Evolutionary conservation across 2,329 filamentous ascomycete species (phyloP).

Genomic region (Epichloe aotearoae): DNA sequence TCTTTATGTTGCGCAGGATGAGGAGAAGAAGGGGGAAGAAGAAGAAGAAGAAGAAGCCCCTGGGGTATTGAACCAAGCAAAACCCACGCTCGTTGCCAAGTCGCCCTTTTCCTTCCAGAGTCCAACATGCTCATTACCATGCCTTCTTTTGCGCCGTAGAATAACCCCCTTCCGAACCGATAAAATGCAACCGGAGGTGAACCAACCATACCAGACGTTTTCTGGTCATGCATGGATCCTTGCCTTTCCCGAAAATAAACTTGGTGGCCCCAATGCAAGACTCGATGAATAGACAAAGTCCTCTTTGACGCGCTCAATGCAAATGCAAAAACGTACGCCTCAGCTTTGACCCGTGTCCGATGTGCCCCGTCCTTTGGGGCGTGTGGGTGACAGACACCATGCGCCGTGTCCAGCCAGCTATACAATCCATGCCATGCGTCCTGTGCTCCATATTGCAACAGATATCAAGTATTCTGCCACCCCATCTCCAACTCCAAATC

Average conservation of each 20-base stretch:
- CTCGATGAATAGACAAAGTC: slow-evolving; percentile 4
- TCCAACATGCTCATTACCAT: slow-evolving; percentile 4
- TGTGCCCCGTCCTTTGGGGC: slow-evolving; percentile 1
- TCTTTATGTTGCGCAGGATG: neutral
- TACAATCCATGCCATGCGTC: slow-evolving; percentile 5
- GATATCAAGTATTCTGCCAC: slow-evolving; percentile 2
- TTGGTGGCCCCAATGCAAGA: slow-evolving; percentile 4
- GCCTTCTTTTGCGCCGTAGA: slow-evolving; percentile 2
- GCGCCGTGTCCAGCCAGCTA: slow-evolving; percentile 1
- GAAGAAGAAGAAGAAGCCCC: neutral
- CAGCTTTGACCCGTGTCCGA: neutral
- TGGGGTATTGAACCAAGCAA: neutral
- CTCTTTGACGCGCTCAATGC: slow-evolving; percentile 3
- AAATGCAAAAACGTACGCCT: slow-evolving; percentile 3
- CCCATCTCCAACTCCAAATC: slow-evolving; percentile 4
- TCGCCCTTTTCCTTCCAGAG: neutral
- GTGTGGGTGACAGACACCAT: slow-evolving; percentile 3
- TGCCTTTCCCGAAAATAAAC: neutral
- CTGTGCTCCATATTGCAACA: slow-evolving; percentile 3
- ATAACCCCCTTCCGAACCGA: neutral
- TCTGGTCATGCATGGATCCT: slow-evolving; percentile 4
- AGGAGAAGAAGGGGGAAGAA: neutral
- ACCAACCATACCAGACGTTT: slow-evolving; percentile 2
- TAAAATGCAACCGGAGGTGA: slow-evolving; percentile 4
- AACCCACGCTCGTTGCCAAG: too few species aligned